Percentiles rank a stretch among this genome's conserved stretches.
These are phyloP conservation scores for Leucosporidium creatinivorum DNA, from an alignment of 768 basidiomycete genomes.

Conservation along the genomic window DNA sequence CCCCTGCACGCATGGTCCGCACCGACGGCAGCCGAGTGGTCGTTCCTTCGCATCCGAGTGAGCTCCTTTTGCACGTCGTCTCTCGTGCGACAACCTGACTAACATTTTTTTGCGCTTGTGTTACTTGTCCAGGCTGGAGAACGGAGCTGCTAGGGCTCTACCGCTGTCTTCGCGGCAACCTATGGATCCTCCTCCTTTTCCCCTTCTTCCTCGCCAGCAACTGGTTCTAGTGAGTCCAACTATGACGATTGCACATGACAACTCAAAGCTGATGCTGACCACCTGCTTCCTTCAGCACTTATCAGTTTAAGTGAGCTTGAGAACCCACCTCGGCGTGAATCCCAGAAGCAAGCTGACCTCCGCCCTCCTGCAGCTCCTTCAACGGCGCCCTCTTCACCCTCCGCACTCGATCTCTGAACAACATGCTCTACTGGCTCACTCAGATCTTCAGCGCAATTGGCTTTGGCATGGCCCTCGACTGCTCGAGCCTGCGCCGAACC, in stretches of 20 bases:
- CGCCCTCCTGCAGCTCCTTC: constrained; percentile 46
- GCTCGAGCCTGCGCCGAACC: background rate
- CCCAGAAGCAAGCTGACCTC: background rate
- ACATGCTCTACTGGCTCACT: constrained; percentile 68
- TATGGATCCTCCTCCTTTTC: constrained; percentile 61
- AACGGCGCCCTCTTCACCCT: constrained; percentile 49
- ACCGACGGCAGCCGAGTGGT: constrained; percentile 39
- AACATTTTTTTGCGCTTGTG: too few relatives aligned
- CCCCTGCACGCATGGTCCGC: constrained; percentile 64
- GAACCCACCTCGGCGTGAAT: background rate
- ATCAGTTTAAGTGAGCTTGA: too few relatives aligned
- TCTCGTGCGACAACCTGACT: too few relatives aligned
- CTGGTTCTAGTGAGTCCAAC: background rate
- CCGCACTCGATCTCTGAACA: constrained; percentile 61
- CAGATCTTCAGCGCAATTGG: constrained; percentile 57
- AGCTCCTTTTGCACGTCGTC: background rate
- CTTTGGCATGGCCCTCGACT: constrained; percentile 17
- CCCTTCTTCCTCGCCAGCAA: constrained; percentile 42
- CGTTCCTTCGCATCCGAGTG: constrained; percentile 15
- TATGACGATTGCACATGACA: too few relatives aligned
- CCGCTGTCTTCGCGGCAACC: constrained; percentile 61
- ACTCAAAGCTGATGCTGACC: too few relatives aligned
- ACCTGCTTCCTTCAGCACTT: too few relatives aligned
- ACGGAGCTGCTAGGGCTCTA: constrained; percentile 64
- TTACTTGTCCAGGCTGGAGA: constrained; percentile 63